Conservation (phyloP, 306 rosid genomes). For the Cucumis cinereus region DNA sequence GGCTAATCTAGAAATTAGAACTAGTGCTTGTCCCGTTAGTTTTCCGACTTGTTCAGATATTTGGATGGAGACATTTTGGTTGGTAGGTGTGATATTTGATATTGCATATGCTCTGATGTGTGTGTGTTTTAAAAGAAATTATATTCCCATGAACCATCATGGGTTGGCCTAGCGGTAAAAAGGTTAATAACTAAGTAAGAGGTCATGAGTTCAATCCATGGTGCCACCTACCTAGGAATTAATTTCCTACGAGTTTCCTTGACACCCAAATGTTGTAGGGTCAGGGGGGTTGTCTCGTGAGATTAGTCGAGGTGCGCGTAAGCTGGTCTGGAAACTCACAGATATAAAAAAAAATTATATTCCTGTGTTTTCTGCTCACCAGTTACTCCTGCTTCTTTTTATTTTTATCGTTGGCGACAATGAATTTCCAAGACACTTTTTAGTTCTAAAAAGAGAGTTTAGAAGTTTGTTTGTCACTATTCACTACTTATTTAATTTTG, state of each 20-base stretch:
- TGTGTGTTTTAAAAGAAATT: no score
- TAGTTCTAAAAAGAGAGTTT: no score
- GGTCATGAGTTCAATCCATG: no score
- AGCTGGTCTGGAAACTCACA: no score
- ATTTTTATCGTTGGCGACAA: not conserved
- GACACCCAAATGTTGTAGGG: no score
- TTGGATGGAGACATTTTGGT: not conserved
- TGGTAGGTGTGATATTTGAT: not conserved
- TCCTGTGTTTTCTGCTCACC: not conserved
- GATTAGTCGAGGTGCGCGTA: no score
- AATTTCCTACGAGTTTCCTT: no score
- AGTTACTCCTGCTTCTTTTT: not conserved
- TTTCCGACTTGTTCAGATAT: not conserved
- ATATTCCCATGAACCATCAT: no score
- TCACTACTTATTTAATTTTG: not conserved
- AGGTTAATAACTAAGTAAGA: no score
- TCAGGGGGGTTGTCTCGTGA: no score
- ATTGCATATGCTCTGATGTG: not conserved
- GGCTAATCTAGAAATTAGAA: not conserved
- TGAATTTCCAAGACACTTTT: not conserved
- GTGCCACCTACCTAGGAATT: no score
- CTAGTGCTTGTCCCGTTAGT: not conserved
- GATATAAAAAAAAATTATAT: not conserved
- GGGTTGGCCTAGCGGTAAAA: no score
- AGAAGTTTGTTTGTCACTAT: not conserved